These are phyloP conservation scores for Chrysopogon serrulatus DNA, from an alignment of 176 grass and related monocot genomes.

Conservation along the genomic window DNA sequence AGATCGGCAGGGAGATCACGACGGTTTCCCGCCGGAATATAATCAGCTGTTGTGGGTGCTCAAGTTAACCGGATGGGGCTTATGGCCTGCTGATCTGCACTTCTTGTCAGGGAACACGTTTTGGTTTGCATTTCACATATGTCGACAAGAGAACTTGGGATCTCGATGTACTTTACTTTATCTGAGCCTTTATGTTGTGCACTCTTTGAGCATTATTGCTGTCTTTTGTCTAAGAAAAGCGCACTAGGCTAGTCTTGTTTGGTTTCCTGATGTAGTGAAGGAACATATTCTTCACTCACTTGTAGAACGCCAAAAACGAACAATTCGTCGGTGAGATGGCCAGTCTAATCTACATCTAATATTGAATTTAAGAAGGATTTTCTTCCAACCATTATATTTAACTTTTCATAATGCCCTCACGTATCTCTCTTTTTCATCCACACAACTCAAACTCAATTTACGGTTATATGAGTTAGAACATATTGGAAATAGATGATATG, in stretches of 20 bases:
- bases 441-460: too few species aligned
- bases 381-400: too few species aligned
- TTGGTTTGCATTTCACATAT: not conserved
- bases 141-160: not conserved
- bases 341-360: not conserved
- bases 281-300: not conserved
- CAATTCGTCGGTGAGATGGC: not conserved
- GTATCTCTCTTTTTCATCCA: too few species aligned
- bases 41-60: not conserved
- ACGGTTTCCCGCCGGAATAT: not conserved
- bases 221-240: not conserved
- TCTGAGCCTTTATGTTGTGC: not conserved
- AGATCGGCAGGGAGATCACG: not conserved
- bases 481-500: too few species aligned
- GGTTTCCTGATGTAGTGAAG: not conserved
- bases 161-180: not conserved
- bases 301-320: not conserved
- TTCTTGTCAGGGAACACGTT: not conserved
- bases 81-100: not conserved
- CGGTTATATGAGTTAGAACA: too few species aligned
- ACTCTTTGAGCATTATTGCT: not conserved
- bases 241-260: constrained; percentile 1
- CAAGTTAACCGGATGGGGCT: not conserved
- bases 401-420: too few species aligned
- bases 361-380: too few species aligned